These are phyloP conservation scores for Gossypium trilobum DNA, from an alignment of 441 rosid genomes.

Conservation along the genomic window DNA sequence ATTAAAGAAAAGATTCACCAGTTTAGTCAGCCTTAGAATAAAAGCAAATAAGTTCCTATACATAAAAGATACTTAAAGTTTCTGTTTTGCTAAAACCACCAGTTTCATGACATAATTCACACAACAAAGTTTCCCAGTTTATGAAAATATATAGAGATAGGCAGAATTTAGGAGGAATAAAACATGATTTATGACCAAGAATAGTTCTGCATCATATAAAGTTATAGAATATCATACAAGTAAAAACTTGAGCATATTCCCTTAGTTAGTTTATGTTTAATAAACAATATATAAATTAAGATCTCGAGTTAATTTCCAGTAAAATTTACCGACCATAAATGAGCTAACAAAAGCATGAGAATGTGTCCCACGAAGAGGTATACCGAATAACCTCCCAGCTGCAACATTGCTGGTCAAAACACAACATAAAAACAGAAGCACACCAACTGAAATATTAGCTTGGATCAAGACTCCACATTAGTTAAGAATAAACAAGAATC, in stretches of 20 bases:
- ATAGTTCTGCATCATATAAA: not conserved
- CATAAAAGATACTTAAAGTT: too few relatives aligned
- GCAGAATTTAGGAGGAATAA: not conserved
- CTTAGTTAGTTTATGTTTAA: not conserved
- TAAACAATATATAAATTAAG: slow-evolving; percentile 18
- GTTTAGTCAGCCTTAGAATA: too few relatives aligned
- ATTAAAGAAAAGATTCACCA: not conserved
- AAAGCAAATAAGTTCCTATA: too few relatives aligned
- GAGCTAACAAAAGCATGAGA: slow-evolving; percentile 97
- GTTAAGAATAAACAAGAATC: not conserved
- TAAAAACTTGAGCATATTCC: not conserved
- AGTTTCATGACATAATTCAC: too few relatives aligned
- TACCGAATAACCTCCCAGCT: slow-evolving; percentile 75
- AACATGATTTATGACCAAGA: slow-evolving; percentile 13
- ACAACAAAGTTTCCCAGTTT: too few relatives aligned
- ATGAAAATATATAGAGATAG: not conserved
- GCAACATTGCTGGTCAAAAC: slow-evolving; percentile 72
- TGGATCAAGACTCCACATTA: not conserved
- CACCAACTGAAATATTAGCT: slow-evolving; percentile 11
- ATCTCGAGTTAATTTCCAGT: not conserved
- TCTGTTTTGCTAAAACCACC: too few relatives aligned
- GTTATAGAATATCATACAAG: not conserved
- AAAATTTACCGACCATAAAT: slow-evolving; percentile 52
- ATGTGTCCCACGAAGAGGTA: slow-evolving; percentile 90
- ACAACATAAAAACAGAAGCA: slow-evolving; percentile 11